Percentiles rank a stretch among this genome's conserved stretches.
These are phyloP conservation scores for Moesziomyces sp. DNA, from an alignment of 1,284 basidiomycete genomes.

Conservation along the genomic window DNA sequence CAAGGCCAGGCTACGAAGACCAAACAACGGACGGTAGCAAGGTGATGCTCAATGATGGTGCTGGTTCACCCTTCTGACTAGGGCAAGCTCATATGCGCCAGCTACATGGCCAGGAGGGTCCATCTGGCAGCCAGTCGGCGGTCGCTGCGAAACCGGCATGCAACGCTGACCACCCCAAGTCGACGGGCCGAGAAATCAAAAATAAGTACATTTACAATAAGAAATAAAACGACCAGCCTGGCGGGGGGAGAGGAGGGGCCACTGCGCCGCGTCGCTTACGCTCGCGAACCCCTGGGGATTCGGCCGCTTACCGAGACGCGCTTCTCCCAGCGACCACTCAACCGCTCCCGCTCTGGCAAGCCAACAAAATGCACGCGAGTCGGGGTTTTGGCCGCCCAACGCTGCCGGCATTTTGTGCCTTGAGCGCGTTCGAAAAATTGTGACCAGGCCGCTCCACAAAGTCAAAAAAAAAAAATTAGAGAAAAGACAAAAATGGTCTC, in stretches of 20 bases:
- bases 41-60: too few relatives aligned
- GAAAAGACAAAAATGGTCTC: too few relatives aligned
- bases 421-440: neutral
- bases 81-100: too few relatives aligned
- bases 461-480: neutral
- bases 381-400: neutral
- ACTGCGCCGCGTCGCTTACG: constrained; percentile 17
- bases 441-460: constrained; percentile 1
- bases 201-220: neutral
- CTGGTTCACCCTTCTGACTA: too few relatives aligned
- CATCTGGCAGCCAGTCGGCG: neutral
- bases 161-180: neutral
- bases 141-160: neutral
- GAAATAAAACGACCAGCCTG: neutral
- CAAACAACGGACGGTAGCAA: too few relatives aligned
- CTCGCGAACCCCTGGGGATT: constrained; percentile 6
- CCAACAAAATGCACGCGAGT: constrained; percentile 2
- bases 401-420: neutral
- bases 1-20: too few relatives aligned
- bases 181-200: neutral
- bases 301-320: constrained; percentile 14
- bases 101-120: too few relatives aligned
- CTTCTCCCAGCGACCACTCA: neutral
- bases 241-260: too few relatives aligned
- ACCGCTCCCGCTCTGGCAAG: neutral